Evolutionary conservation across 306 rosid genomes (phyloP).

Genomic region (Bauhinia variegata): DNA sequence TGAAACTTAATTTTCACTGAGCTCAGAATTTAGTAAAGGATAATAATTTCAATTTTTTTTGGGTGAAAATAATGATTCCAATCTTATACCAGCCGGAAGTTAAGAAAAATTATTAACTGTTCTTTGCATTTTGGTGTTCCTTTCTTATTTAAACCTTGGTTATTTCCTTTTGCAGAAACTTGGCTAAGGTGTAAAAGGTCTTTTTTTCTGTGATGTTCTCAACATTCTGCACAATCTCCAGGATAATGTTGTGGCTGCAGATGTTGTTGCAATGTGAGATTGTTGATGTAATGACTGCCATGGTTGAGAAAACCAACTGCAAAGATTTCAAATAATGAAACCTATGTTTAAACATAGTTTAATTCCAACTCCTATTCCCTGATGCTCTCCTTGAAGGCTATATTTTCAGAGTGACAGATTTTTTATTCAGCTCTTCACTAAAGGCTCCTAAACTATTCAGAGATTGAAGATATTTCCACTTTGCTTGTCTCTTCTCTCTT

Average conservation of each 20-base stretch:
- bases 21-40: no score
- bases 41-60: background rate
- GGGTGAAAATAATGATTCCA: no score
- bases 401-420: slow-evolving; percentile 19
- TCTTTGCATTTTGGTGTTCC: background rate
- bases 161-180: slow-evolving; percentile 65
- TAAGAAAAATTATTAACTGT: slow-evolving; percentile 1
- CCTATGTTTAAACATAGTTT: background rate
- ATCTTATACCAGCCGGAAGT: background rate
- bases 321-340: slow-evolving; percentile 67
- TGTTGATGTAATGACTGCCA: slow-evolving; percentile 95
- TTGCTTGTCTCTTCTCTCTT: slow-evolving; percentile 29
- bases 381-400: slow-evolving; percentile 5
- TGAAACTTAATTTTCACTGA: no score
- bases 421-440: background rate
- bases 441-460: background rate
- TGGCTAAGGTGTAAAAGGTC: slow-evolving; percentile 95
- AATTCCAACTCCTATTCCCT: background rate
- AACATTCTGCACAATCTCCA: slow-evolving; percentile 91
- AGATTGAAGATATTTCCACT: slow-evolving; percentile 34
- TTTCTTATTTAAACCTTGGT: slow-evolving; percentile 10
- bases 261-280: slow-evolving; percentile 91
- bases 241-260: slow-evolving; percentile 82
- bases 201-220: slow-evolving; percentile 84
- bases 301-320: slow-evolving; percentile 92